Base-by-base conservation (phyloP, 2,329 filamentous ascomycete species). In the Arthrobotrys musiformis region DNA sequence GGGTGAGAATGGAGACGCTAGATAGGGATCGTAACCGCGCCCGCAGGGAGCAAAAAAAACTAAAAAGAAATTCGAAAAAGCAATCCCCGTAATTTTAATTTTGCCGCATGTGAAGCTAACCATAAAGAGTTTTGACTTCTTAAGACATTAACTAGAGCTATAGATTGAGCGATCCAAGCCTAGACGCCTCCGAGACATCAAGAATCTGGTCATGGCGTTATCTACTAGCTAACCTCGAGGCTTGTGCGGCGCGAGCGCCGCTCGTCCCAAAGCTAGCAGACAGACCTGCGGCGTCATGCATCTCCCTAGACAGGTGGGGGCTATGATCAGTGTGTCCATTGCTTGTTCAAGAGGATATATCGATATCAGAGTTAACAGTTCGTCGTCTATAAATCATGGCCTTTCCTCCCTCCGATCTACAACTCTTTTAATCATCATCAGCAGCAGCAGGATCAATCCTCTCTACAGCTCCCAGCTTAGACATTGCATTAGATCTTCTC, bases 401-500 rank as follows among this genome's bases (percentile, higher is more conserved):
- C 7, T 19, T 22, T 24, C 54, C 54, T 58, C 33, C 2, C 33
- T 26, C 54, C 19, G 19, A 58, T 58, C 30, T 40, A 26, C 54
- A 8, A 40, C 33, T 24, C 19, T 9, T 58, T 58, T 56, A 6
- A 37, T 26, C 33, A 58, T 58, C 54, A 58, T 58, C 50, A 35
- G 50, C 50, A 56, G 50, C 50, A 56, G 30, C 50, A 56, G 50
- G 30, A 56, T 56, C 50, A 56, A 35, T 56, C 28, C n/a, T 22
- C 54, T 58, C 54, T 58, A 58, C 19, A 56, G 50, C 54, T n/a
- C 9, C 35, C 33, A 58, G 54, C 54, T 58, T 58, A 58, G 54
- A 58, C 33, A 40, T 58, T 13, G 33, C 8, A 35, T 58, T 58
- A 13, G 54, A 40, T 61, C 52, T 70, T 46, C 54, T 60, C 37